Conservation (phyloP, 495 filamentous ascomycete genomes). For the Neurospora sp. region DNA sequence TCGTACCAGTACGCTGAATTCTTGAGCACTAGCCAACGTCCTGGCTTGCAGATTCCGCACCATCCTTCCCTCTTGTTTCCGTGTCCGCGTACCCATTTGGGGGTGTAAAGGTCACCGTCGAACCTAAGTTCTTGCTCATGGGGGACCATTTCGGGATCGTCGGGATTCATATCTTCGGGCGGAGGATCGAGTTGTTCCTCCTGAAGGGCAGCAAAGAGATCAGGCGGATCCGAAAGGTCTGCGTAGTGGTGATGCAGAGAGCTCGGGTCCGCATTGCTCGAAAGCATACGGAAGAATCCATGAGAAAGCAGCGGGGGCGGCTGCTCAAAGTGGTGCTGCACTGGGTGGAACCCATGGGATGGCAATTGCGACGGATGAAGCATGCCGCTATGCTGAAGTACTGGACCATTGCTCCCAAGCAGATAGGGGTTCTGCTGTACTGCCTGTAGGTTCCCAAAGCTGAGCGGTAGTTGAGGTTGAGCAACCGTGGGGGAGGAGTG, state of each 20-base stretch:
- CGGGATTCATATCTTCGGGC: conserved; percentile 64
- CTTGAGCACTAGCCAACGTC: conserved; percentile 72
- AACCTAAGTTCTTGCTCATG: conserved; percentile 72
- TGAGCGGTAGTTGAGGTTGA: conserved; percentile 42
- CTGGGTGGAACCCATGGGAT: conserved; percentile 37
- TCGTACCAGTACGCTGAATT: conserved; percentile 84
- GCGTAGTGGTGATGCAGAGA: conserved; percentile 51
- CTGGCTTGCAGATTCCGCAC: conserved; percentile 77
- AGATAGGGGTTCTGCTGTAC: conserved; percentile 44
- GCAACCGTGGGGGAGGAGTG: conserved; percentile 47
- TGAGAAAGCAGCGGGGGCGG: conserved; percentile 50
- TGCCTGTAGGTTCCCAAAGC: conserved; percentile 43
- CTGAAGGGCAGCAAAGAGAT: conserved; percentile 59
- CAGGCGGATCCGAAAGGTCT: conserved; percentile 58
- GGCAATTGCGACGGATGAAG: conserved; percentile 37
- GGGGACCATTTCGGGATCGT: conserved; percentile 56
- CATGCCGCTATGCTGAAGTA: conserved; percentile 36
- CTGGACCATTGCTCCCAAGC: conserved; percentile 31
- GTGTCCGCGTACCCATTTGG: conserved; percentile 66
- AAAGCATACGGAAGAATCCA: conserved; percentile 56
- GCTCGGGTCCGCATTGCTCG: conserved; percentile 57
- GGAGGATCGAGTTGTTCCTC: conserved; percentile 60
- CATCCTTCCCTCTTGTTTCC: conserved; percentile 77
- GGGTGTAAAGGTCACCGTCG: conserved; percentile 68
- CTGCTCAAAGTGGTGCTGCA: conserved; percentile 40